Conservation (phyloP, 306 rosid genomes). For the Ziziphus jujuba region DNA sequence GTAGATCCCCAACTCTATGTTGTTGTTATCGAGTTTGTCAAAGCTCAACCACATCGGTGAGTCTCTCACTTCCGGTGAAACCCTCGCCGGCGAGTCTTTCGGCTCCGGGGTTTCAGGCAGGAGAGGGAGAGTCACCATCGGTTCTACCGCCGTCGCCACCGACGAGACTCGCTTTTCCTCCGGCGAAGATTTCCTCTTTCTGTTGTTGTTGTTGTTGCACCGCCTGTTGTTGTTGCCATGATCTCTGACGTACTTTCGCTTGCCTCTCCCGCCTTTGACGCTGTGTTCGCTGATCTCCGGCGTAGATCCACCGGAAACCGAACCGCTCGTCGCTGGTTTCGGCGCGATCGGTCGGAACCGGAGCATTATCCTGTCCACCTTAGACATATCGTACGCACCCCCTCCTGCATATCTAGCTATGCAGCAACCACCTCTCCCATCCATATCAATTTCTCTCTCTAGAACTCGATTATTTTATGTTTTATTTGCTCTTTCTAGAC, state of each 20-base stretch:
- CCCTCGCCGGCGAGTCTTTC: constrained; percentile 26
- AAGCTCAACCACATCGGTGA: constrained; percentile 48
- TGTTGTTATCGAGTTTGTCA: background rate
- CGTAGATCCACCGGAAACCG: constrained; percentile 36
- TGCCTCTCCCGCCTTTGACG: constrained; percentile 21
- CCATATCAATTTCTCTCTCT: constrained; percentile 34
- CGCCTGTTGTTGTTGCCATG: constrained; percentile 16
- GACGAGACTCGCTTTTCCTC: background rate
- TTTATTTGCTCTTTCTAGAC: background rate
- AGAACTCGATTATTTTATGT: background rate
- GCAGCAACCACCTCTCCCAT: constrained; percentile 76
- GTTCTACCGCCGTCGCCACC: background rate
- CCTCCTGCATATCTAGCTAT: constrained; percentile 51
- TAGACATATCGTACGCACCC: constrained; percentile 47
- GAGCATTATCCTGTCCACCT: constrained; percentile 65
- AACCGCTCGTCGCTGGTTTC: constrained; percentile 49
- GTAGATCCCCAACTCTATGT: background rate
- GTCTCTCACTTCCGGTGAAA: constrained; percentile 18
- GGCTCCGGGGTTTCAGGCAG: constrained; percentile 74
- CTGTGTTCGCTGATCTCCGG: constrained; percentile 34
- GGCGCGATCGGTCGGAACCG: constrained; percentile 88
- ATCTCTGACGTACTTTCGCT: constrained; percentile 46
- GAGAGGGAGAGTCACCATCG: constrained; percentile 61
- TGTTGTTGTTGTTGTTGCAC: constrained; percentile 42
- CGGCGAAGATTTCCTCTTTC: constrained; percentile 36